Evolutionary conservation across 108 stramenopile species (phyloP).

Genomic region (Pseudonitzschia delicatissima): DNA sequence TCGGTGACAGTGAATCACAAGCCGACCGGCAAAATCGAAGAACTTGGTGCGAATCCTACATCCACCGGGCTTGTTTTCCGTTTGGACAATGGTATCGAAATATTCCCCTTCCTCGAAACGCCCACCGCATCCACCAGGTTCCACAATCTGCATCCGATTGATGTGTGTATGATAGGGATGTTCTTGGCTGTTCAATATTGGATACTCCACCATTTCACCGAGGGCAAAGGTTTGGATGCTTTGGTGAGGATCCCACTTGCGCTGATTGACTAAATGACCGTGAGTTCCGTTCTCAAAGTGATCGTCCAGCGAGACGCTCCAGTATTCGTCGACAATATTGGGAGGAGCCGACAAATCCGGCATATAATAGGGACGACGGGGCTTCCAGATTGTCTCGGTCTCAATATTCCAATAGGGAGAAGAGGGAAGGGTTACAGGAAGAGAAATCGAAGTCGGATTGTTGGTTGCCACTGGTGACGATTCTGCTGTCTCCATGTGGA

Average conservation of each 20-base stretch:
- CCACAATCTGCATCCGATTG: slow-evolving; percentile 45
- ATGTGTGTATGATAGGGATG: slow-evolving; percentile 49
- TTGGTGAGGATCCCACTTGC: slow-evolving; percentile 11
- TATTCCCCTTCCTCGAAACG: slow-evolving; percentile 42
- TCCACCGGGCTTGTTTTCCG: not conserved
- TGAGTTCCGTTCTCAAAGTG: slow-evolving; percentile 5
- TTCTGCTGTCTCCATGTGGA: not conserved
- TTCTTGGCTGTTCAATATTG: not conserved
- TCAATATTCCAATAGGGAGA: slow-evolving; percentile 12
- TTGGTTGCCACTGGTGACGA: not conserved
- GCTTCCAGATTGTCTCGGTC: slow-evolving; percentile 5
- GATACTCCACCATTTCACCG: slow-evolving; percentile 33
- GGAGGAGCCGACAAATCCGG: not conserved
- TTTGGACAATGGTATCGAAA: slow-evolving; percentile 35
- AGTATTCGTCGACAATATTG: slow-evolving; percentile 1
- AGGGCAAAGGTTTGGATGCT: slow-evolving; percentile 21
- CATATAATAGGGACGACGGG: slow-evolving; percentile 26
- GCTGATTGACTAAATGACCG: slow-evolving; percentile 18
- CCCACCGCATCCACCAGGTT: slow-evolving; percentile 32
- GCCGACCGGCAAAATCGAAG: slow-evolving; percentile 26
- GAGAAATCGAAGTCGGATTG: not conserved
- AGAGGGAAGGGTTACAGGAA: not conserved
- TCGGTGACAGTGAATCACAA: slow-evolving; percentile 44
- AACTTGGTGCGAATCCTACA: slow-evolving; percentile 38
- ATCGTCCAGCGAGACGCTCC: slow-evolving; percentile 19